phyloP scores from a whole-genome alignment of 148 eudicot species.

The Polygonum aviculare region DNA sequence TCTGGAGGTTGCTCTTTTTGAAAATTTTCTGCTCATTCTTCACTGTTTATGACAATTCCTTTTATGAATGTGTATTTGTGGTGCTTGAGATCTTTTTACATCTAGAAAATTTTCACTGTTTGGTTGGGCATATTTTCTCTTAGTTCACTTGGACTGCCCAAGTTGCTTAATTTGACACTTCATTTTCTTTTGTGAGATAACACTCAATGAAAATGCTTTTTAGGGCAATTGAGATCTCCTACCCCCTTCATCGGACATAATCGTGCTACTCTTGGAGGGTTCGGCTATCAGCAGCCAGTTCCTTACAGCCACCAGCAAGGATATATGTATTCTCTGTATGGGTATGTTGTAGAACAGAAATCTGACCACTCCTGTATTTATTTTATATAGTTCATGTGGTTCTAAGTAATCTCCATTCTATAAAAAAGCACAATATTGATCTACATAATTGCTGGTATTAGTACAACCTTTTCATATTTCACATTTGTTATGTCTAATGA shows the following conservation, averaged over 20 bases:
- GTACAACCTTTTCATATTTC: neutral
- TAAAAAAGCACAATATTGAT: neutral
- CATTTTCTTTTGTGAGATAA: neutral
- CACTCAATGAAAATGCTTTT: neutral
- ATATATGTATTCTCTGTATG: conserved; percentile 61
- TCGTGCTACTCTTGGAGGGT: conserved; percentile 55
- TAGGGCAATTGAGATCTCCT: conserved; percentile 69
- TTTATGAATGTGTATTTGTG: neutral
- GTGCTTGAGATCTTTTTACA: neutral
- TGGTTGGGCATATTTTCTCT: neutral
- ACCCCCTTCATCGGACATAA: conserved; percentile 54
- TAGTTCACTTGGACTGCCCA: neutral
- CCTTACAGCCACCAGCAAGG: conserved; percentile 77
- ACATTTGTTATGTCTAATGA: neutral
- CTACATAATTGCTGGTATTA: neutral
- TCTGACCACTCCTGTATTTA: neutral
- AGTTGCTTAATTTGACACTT: neutral
- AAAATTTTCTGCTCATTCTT: neutral
- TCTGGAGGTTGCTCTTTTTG: neutral
- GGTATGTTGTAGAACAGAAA: conserved; percentile 26
- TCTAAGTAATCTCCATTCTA: neutral
- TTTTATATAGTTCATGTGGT: neutral
- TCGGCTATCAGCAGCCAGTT: conserved; percentile 77
- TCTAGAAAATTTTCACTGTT: neutral
- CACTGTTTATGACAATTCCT: neutral